Evolutionary conservation across 768 basidiomycete species (phyloP).

Genomic region (Suillus subalutaceus): DNA sequence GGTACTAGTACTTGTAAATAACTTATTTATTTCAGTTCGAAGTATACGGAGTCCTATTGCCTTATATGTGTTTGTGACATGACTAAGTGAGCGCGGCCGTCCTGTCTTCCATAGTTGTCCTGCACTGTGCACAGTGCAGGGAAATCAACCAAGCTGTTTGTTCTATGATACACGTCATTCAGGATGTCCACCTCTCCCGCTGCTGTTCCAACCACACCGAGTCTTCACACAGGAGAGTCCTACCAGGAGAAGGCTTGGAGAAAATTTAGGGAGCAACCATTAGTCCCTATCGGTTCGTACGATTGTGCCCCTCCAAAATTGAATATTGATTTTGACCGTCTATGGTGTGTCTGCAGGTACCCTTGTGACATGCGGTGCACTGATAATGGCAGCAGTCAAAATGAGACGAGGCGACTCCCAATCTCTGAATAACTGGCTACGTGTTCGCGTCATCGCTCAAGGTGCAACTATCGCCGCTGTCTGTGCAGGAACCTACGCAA

Average conservation of each 20-base stretch:
- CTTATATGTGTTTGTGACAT: too few species aligned
- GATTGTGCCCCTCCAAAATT: neutral
- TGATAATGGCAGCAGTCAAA: constrained; percentile 63
- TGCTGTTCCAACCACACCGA: constrained; percentile 32
- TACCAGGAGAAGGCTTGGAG: constrained; percentile 53
- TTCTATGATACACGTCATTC: too few species aligned
- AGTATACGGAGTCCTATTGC: too few species aligned
- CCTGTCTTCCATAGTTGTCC: too few species aligned
- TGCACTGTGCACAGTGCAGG: too few species aligned
- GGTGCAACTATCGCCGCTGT: constrained; percentile 70
- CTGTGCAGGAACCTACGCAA: constrained; percentile 44
- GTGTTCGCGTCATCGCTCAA: constrained; percentile 74
- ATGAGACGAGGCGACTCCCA: constrained; percentile 63
- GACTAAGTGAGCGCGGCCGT: too few species aligned
- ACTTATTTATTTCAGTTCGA: too few species aligned
- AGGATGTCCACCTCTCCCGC: constrained; percentile 31
- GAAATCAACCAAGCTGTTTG: too few species aligned
- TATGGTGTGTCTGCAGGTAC: constrained; percentile 45
- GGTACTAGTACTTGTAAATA: too few species aligned
- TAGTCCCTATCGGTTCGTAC: constrained; percentile 68
- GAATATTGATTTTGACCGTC: neutral
- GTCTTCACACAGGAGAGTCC: constrained; percentile 43
- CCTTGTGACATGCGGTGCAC: constrained; percentile 44
- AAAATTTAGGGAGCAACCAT: too few species aligned
- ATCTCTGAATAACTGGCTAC: constrained; percentile 76